Conservation (phyloP, 2,329 filamentous ascomycete species). For the Alternaria sp. region DNA sequence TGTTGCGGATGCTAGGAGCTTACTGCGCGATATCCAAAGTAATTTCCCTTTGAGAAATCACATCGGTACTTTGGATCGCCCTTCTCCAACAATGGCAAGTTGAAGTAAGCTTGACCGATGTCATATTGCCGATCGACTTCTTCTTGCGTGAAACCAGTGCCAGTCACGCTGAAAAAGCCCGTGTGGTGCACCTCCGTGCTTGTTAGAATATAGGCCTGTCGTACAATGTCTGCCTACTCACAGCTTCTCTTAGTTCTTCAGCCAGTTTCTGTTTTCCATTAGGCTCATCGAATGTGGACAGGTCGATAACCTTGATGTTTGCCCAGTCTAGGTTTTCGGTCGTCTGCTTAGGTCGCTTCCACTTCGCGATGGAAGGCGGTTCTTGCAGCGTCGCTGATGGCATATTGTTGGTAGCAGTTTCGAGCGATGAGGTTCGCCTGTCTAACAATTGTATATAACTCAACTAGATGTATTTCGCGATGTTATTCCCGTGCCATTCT, state of each 20-base stretch:
- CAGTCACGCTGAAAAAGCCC: slow-evolving; percentile 46
- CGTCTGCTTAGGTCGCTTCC: slow-evolving; percentile 39
- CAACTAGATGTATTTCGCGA: not conserved
- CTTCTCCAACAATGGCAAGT: slow-evolving; percentile 43
- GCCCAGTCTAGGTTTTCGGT: slow-evolving; percentile 38
- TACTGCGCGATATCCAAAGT: slow-evolving; percentile 45
- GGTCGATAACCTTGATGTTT: slow-evolving; percentile 46
- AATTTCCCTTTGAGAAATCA: slow-evolving; percentile 43
- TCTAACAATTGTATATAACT: not conserved
- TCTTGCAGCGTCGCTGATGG: slow-evolving; percentile 31
- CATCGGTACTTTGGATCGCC: slow-evolving; percentile 41
- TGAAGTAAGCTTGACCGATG: slow-evolving; percentile 44
- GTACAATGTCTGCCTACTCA: slow-evolving; percentile 30
- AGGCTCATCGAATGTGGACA: slow-evolving; percentile 63
- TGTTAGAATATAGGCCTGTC: slow-evolving; percentile 6
- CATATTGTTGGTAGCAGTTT: slow-evolving; percentile 25
- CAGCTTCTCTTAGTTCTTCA: slow-evolving; percentile 63
- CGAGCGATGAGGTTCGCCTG: not conserved
- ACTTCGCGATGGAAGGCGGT: slow-evolving; percentile 33
- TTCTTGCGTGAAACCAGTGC: slow-evolving; percentile 42
- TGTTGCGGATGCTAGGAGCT: slow-evolving; percentile 2
- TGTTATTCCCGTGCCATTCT: not conserved
- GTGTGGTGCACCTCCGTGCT: slow-evolving; percentile 35
- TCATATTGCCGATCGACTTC: slow-evolving; percentile 46
- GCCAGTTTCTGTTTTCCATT: slow-evolving; percentile 64